Conservation (phyloP, 805 yeast species). For the Kazachstania viticola region DNA sequence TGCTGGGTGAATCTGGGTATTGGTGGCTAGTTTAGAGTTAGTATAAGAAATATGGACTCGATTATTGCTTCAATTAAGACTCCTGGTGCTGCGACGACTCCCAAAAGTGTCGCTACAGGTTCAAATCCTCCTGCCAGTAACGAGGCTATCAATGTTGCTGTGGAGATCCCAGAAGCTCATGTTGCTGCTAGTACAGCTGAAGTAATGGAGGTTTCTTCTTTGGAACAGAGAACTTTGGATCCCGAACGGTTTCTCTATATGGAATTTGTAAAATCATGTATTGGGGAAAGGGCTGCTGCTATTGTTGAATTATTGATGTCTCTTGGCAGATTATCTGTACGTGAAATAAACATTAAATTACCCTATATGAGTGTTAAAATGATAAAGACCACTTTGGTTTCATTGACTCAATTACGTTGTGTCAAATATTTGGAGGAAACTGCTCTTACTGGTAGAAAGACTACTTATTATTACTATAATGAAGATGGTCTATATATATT, state of each 20-base stretch:
- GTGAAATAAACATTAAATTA: conserved; percentile 36
- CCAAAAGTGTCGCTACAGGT: too few relatives aligned
- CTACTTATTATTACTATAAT: conserved; percentile 45
- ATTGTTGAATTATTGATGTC: conserved; percentile 51
- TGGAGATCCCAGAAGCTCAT: neutral
- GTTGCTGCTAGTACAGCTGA: too few relatives aligned
- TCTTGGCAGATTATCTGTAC: conserved; percentile 52
- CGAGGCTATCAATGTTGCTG: neutral
- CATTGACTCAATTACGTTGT: conserved; percentile 70
- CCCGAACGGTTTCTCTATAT: conserved; percentile 52
- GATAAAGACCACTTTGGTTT: conserved; percentile 57
- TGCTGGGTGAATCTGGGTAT: too few relatives aligned
- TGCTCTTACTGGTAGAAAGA: conserved; percentile 16
- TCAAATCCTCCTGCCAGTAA: neutral
- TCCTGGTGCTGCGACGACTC: too few relatives aligned
- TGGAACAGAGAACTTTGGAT: conserved; percentile 41
- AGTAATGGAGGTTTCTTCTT: conserved; percentile 14
- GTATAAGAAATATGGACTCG: too few relatives aligned
- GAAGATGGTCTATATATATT: conserved; percentile 53
- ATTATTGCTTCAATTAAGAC: too few relatives aligned
- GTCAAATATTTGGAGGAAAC: conserved; percentile 51
- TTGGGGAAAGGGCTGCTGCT: conserved; percentile 66
- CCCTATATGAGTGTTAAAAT: conserved; percentile 37
- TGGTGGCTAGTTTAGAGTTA: too few relatives aligned
- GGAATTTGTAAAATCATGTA: conserved; percentile 37